These are phyloP conservation scores for Neurospora tetraspora DNA, from an alignment of 495 filamentous ascomycete species.

Conservation along the genomic window DNA sequence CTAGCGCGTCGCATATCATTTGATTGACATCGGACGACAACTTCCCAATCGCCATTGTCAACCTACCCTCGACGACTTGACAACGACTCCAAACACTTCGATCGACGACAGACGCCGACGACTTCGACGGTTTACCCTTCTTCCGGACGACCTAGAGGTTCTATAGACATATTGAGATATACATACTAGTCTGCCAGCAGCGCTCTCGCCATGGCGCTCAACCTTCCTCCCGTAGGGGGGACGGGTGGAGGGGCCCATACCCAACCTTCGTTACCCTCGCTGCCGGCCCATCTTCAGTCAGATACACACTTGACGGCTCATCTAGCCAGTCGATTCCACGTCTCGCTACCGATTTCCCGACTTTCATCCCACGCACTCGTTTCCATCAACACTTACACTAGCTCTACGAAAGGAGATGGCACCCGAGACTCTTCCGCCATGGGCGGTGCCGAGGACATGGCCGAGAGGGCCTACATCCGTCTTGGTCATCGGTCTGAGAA, in stretches of 20 bases:
- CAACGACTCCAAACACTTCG: neutral
- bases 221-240: constrained; percentile 31
- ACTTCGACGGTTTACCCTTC: neutral
- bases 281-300: constrained; percentile 87
- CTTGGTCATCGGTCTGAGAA: constrained; percentile 87
- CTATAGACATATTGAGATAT: neutral
- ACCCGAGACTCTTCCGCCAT: constrained; percentile 75
- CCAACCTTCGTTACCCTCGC: constrained; percentile 78
- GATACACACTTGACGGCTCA: constrained; percentile 94
- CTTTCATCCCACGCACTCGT: constrained; percentile 88
- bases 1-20: neutral
- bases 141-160: neutral
- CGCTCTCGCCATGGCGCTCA: constrained; percentile 29
- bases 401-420: constrained; percentile 82
- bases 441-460: constrained; percentile 82
- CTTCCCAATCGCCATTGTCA: neutral
- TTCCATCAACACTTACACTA: constrained; percentile 85
- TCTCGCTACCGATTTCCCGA: constrained; percentile 71
- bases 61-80: neutral
- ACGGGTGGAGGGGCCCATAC: constrained; percentile 58
- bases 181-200: constrained; percentile 6
- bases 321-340: constrained; percentile 90
- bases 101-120: neutral
- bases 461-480: constrained; percentile 69
- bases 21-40: neutral